Conservation (phyloP, 2,329 filamentous ascomycete genomes). For the Coniochaeta sp. region DNA sequence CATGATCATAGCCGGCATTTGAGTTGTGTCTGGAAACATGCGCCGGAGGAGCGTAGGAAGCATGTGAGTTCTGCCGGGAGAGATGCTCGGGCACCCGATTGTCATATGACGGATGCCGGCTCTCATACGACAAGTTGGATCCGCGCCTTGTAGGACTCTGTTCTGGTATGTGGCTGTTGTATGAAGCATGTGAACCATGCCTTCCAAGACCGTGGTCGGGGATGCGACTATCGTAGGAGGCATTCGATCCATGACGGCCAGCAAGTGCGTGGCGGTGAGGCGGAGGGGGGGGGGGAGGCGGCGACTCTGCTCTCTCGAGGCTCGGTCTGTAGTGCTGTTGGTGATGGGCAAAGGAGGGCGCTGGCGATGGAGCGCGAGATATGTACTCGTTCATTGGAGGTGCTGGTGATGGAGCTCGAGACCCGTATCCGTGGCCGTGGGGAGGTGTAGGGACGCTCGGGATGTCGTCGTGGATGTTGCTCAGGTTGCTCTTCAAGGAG, state of each 20-base stretch:
- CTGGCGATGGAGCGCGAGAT: constrained; percentile 22
- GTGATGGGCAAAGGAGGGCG: constrained; percentile 31
- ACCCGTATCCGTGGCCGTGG: constrained; percentile 22
- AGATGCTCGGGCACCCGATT: not conserved
- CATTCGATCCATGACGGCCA: constrained; percentile 21
- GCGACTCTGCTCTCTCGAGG: constrained; percentile 42
- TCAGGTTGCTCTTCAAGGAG: constrained; percentile 22
- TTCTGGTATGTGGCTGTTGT: constrained; percentile 15
- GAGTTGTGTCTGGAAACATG: constrained; percentile 18
- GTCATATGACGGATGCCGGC: constrained; percentile 25
- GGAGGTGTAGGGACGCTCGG: constrained; percentile 21
- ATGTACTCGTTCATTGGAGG: constrained; percentile 17
- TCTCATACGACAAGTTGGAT: constrained; percentile 11
- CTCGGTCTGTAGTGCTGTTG: constrained; percentile 14
- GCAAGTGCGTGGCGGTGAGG: constrained; percentile 47
- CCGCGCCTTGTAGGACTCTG: constrained; percentile 7
- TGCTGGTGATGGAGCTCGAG: constrained; percentile 30
- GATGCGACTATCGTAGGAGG: constrained; percentile 19
- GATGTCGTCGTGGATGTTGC: constrained; percentile 15
- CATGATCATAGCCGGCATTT: constrained; percentile 26
- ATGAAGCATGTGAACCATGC: constrained; percentile 31
- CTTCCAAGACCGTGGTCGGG: constrained; percentile 12
- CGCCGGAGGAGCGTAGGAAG: constrained; percentile 11
- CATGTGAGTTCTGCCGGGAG: constrained; percentile 9
- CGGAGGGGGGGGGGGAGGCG: constrained; percentile 76